These are phyloP conservation scores for Fistulinella prunicolor DNA, from an alignment of 768 basidiomycete genomes.

Conservation along the genomic window DNA sequence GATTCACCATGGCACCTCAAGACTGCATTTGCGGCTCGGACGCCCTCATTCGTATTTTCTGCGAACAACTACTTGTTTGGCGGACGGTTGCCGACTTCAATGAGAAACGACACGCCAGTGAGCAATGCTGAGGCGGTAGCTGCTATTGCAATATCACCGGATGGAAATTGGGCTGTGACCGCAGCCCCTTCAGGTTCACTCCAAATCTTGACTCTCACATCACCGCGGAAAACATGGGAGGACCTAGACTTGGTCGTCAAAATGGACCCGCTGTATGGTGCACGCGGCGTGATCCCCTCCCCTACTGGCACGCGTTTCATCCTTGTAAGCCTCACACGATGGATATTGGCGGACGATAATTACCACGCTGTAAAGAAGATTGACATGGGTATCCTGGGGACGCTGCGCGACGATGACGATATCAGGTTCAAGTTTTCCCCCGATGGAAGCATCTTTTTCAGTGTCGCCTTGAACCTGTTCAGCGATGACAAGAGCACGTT, in stretches of 20 bases:
- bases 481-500: slow-evolving; percentile 8
- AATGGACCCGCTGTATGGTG: background rate
- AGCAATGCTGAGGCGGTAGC: background rate
- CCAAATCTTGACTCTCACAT: slow-evolving; percentile 6
- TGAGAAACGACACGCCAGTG: background rate
- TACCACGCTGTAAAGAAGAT: slow-evolving; percentile 5
- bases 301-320: slow-evolving; percentile 12
- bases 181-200: slow-evolving; percentile 1
- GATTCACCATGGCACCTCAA: background rate
- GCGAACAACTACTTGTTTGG: background rate
- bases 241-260: background rate
- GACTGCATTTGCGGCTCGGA: slow-evolving; percentile 1
- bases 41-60: slow-evolving; percentile 7
- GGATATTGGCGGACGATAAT: slow-evolving; percentile 7
- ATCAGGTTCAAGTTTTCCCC: slow-evolving; percentile 11
- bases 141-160: slow-evolving; percentile 16
- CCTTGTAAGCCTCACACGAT: background rate
- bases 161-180: slow-evolving; percentile 20
- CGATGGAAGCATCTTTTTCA: slow-evolving; percentile 10
- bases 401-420: background rate
- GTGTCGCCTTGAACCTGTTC: background rate
- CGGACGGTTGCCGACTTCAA: background rate
- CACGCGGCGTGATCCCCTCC: background rate
- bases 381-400: slow-evolving; percentile 2
- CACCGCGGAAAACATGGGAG: slow-evolving; percentile 3